Conservation (phyloP, 73 alveolate genomes). For the Paramecium sexaurelia region DNA sequence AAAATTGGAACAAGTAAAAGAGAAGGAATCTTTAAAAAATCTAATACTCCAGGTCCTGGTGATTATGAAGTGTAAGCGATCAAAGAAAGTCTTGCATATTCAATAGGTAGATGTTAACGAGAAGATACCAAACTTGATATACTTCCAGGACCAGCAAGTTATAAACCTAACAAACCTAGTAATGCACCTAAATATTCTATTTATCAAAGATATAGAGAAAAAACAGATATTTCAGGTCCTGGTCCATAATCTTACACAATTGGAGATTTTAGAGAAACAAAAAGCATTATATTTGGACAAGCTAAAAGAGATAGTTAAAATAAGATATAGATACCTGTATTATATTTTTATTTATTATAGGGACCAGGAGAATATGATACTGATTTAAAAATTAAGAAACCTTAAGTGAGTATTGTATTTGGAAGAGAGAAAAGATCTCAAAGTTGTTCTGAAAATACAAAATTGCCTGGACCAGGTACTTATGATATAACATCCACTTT, state of each 20-base stretch:
- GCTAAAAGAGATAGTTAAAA: constrained; percentile 30
- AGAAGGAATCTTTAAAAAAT: neutral
- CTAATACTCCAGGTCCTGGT: neutral
- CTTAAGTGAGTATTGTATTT: constrained; percentile 21
- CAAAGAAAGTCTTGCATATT: neutral
- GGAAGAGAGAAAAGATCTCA: constrained; percentile 41
- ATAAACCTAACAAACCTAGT: neutral
- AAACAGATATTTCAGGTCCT: neutral
- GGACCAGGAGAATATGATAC: constrained; percentile 43
- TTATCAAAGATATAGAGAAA: neutral
- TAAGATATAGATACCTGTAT: constrained; percentile 7
- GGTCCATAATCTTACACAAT: constrained; percentile 30
- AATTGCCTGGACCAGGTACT: constrained; percentile 13
- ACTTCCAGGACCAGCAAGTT: constrained; percentile 45
- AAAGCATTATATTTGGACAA: neutral
- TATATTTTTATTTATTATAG: neutral
- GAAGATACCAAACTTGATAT: neutral
- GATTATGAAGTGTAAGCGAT: neutral
- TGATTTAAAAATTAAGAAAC: neutral
- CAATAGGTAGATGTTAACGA: constrained; percentile 6
- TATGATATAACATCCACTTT: neutral
- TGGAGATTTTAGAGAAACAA: neutral
- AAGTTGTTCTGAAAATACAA: neutral
- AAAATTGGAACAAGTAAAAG: constrained; percentile 4
- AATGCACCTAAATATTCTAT: constrained; percentile 31